Conservation (phyloP, 345 rosid genomes). For the Bruguiera sexangula region DNA sequence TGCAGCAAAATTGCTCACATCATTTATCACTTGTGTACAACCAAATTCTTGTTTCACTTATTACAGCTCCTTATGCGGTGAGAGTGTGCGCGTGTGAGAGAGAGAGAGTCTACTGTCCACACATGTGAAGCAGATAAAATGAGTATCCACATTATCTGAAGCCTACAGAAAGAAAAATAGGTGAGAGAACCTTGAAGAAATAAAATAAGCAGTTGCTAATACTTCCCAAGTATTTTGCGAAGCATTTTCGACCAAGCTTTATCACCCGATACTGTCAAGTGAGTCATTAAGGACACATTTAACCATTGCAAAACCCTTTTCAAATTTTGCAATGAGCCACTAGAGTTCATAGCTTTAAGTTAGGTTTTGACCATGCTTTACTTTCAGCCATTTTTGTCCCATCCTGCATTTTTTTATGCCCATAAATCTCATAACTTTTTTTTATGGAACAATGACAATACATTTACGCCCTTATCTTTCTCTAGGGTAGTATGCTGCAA, state of each 20-base stretch:
- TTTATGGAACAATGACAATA: too few relatives aligned
- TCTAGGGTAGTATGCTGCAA: too few relatives aligned
- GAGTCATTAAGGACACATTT: not conserved
- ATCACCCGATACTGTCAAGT: not conserved
- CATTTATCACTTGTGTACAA: not conserved
- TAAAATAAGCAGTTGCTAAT: not conserved
- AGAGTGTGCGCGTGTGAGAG: not conserved
- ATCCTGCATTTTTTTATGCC: not conserved
- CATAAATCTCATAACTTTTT: too few relatives aligned
- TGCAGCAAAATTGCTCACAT: not conserved
- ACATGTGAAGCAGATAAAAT: slow-evolving; percentile 82
- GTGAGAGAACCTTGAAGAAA: not conserved
- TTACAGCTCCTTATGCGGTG: not conserved
- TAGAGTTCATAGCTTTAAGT: not conserved
- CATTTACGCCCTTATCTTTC: too few relatives aligned
- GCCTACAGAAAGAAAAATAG: slow-evolving; percentile 46
- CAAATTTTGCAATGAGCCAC: not conserved
- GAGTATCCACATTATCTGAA: slow-evolving; percentile 55
- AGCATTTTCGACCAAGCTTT: too few relatives aligned
- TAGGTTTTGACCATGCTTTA: too few relatives aligned
- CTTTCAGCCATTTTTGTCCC: not conserved
- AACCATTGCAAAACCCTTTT: not conserved
- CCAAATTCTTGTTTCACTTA: not conserved
- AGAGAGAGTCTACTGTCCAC: slow-evolving; percentile 55
- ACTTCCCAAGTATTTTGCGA: too few relatives aligned